A percentile compares a stretch with the other conserved stretches of the same genome.
Conservation (phyloP, 1,284 basidiomycete species). For the Naganishia albida region DNA sequence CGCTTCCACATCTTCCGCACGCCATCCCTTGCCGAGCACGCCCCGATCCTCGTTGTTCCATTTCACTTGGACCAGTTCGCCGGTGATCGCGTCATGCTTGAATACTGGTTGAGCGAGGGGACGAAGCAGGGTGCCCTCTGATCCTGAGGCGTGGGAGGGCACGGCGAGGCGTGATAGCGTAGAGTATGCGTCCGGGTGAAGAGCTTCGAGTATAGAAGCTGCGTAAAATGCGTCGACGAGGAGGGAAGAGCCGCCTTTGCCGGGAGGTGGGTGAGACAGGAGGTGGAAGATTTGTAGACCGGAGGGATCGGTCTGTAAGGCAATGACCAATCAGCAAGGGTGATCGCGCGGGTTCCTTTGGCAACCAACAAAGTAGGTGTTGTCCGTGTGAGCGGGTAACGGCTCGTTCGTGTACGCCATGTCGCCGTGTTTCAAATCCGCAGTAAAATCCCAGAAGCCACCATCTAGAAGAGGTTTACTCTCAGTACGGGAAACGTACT, state of each 20-base stretch:
- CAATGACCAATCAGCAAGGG: neutral
- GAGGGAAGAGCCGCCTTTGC: slow-evolving; percentile 80
- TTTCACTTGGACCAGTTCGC: slow-evolving; percentile 72
- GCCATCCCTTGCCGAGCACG: slow-evolving; percentile 63
- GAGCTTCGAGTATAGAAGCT: slow-evolving; percentile 72
- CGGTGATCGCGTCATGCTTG: slow-evolving; percentile 64
- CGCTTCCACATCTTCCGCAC: slow-evolving; percentile 62
- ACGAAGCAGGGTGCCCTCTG: slow-evolving; percentile 64
- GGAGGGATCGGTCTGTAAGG: slow-evolving; percentile 75
- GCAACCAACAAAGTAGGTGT: slow-evolving; percentile 80
- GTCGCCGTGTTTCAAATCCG: slow-evolving; percentile 86
- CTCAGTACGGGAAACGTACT: neutral
- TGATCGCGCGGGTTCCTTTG: too few species aligned
- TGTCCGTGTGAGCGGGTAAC: slow-evolving; percentile 90
- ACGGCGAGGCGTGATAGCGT: slow-evolving; percentile 71
- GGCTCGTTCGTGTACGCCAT: slow-evolving; percentile 83
- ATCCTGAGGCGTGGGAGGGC: slow-evolving; percentile 86
- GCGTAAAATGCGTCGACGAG: slow-evolving; percentile 94
- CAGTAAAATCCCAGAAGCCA: slow-evolving; percentile 95
- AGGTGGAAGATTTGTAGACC: slow-evolving; percentile 95
- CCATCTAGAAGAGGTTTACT: slow-evolving; percentile 62
- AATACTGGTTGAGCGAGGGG: slow-evolving; percentile 65
- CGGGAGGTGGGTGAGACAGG: slow-evolving; percentile 72
- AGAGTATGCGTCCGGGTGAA: slow-evolving; percentile 71
- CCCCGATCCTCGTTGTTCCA: slow-evolving; percentile 97